Evolutionary conservation across 768 basidiomycete species (phyloP).

Genomic region (Gyrodon lividus): DNA sequence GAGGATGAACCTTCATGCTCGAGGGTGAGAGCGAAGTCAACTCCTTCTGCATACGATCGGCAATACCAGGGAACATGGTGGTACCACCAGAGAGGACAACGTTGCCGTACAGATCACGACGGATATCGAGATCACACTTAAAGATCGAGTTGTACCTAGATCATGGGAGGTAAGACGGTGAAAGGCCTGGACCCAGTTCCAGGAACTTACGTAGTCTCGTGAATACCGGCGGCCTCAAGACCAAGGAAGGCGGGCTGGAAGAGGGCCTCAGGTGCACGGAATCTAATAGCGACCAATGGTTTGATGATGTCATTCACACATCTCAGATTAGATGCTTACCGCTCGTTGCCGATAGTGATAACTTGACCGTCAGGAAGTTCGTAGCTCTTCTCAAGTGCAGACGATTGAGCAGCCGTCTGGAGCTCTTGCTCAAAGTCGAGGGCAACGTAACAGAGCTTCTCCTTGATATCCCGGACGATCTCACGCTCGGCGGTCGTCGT

Average conservation of each 20-base stretch:
- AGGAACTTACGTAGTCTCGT: constrained; percentile 55
- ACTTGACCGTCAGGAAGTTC: constrained; percentile 93
- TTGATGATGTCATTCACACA: neutral
- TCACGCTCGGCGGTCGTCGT: constrained; percentile 91
- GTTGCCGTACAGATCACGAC: constrained; percentile 35
- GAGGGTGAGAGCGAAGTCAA: constrained; percentile 74
- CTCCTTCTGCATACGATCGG: constrained; percentile 96
- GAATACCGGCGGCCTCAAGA: constrained; percentile 84
- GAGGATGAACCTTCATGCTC: constrained; percentile 71
- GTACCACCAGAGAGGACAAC: constrained; percentile 72
- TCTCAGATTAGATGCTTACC: constrained; percentile 31
- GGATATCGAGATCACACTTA: constrained; percentile 71
- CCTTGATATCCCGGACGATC: constrained; percentile 96
- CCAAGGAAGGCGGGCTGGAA: constrained; percentile 60
- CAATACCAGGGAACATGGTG: constrained; percentile 96
- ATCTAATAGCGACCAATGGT: constrained; percentile 30
- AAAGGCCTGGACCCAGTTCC: neutral
- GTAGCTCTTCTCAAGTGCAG: constrained; percentile 89
- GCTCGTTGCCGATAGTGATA: constrained; percentile 78
- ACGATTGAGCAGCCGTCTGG: constrained; percentile 86
- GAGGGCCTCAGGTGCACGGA: constrained; percentile 56
- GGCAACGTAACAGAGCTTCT: constrained; percentile 90
- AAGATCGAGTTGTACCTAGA: constrained; percentile 56
- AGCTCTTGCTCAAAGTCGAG: constrained; percentile 94
- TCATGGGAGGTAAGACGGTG: neutral